These are phyloP conservation scores for Tilletia walkeri DNA, from an alignment of 1,284 basidiomycete genomes.

Conservation along the genomic window DNA sequence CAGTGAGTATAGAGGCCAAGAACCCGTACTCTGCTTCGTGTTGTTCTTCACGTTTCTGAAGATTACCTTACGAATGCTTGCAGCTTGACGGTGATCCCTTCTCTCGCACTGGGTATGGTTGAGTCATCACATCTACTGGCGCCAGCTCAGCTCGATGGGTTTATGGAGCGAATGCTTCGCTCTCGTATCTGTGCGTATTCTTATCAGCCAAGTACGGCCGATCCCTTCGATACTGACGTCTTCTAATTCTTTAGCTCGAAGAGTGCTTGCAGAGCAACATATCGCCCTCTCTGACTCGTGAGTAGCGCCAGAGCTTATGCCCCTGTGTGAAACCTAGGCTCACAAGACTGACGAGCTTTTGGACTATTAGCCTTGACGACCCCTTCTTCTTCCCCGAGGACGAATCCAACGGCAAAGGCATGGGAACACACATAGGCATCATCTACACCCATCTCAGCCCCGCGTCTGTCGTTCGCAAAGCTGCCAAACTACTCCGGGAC, in stretches of 20 bases:
- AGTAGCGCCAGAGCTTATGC: neutral
- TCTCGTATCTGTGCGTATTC: conserved; percentile 68
- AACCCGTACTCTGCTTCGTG: neutral
- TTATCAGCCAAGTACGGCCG: neutral
- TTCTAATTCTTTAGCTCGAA: conserved; percentile 59
- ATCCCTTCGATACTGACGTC: neutral
- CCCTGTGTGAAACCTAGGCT: neutral
- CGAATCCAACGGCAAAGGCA: conserved; percentile 21
- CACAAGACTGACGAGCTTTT: neutral
- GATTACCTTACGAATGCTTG: no score
- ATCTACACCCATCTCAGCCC: conserved; percentile 76
- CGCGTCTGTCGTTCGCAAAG: conserved; percentile 59
- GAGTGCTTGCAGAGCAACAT: conserved; percentile 85
- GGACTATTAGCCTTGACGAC: conserved; percentile 30
- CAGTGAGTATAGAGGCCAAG: conserved; percentile 62
- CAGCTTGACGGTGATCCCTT: conserved; percentile 39
- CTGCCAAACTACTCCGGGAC: conserved; percentile 68
- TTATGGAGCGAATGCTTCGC: conserved; percentile 85
- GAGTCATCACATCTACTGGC: conserved; percentile 69
- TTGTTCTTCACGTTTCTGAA: no score
- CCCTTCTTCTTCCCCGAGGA: conserved; percentile 44
- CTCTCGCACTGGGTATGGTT: conserved; percentile 52
- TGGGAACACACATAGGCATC: conserved; percentile 70
- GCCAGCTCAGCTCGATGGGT: conserved; percentile 76
- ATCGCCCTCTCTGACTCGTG: conserved; percentile 72